phyloP scores from a whole-genome alignment of 805 yeast species.

The Nakazawaea ishiwadae region DNA sequence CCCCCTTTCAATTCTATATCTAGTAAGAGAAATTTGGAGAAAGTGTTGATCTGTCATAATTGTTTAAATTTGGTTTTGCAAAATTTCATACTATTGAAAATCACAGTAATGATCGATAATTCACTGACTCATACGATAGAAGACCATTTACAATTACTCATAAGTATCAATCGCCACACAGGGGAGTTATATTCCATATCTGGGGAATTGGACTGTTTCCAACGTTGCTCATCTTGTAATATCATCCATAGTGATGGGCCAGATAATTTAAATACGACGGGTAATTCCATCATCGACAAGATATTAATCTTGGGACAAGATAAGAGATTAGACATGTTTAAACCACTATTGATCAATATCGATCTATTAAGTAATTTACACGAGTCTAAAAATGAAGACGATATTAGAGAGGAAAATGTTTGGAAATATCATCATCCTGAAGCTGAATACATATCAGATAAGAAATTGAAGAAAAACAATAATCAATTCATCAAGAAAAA shows the following conservation, averaged over 20 bases:
- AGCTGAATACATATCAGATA: conserved; percentile 1
- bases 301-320: conserved; percentile 1
- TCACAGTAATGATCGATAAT: conserved; percentile 26
- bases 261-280: background rate
- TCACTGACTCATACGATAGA: conserved; percentile 16
- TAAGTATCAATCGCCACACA: conserved; percentile 25
- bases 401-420: conserved; percentile 4
- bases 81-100: conserved; percentile 24
- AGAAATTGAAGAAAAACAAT: conserved; percentile 8
- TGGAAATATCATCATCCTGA: conserved; percentile 2
- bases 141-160: conserved; percentile 19
- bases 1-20: conserved; percentile 31
- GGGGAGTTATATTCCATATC: conserved; percentile 29
- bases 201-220: conserved; percentile 25
- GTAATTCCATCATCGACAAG: conserved; percentile 10
- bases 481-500: background rate
- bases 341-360: conserved; percentile 1
- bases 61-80: conserved; percentile 24
- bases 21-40: conserved; percentile 26
- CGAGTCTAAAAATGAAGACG: background rate
- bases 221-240: conserved; percentile 7
- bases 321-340: background rate
- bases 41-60: conserved; percentile 24
- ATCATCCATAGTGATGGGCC: background rate
- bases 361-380: background rate